A percentile compares a stretch with the other conserved stretches of the same genome.
Evolutionary conservation across 2,329 filamentous ascomycete genomes (phyloP).

Genomic region (Trematosphaeria pertusa): DNA sequence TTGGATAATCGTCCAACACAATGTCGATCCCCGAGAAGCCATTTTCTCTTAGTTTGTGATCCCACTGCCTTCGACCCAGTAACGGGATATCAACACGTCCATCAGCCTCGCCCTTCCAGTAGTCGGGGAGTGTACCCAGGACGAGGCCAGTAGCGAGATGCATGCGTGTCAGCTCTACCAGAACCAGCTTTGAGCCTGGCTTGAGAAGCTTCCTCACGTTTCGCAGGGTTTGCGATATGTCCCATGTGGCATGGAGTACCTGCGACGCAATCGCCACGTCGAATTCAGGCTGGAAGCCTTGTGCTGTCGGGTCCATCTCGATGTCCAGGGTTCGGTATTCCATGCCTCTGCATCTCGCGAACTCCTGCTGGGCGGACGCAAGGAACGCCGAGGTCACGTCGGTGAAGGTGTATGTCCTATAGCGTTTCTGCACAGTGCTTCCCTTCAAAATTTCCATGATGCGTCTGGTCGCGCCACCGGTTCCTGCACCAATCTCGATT

Average conservation of each 20-base stretch:
- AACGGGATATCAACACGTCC: not conserved
- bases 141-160: not conserved
- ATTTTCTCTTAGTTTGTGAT: not conserved
- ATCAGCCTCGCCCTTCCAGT: not conserved
- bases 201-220: slow-evolving; percentile 19
- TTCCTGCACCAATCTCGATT: slow-evolving; percentile 2
- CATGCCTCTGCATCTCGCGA: not conserved
- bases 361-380: slow-evolving; percentile 6
- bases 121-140: slow-evolving; percentile 9
- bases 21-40: slow-evolving; percentile 27
- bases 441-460: slow-evolving; percentile 5
- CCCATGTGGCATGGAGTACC: slow-evolving; percentile 24
- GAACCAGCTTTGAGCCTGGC: slow-evolving; percentile 16
- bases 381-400: slow-evolving; percentile 20
- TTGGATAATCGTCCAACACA: slow-evolving; percentile 7
- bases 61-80: not conserved
- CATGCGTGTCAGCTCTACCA: slow-evolving; percentile 6
- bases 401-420: slow-evolving; percentile 23
- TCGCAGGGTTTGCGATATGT: slow-evolving; percentile 4
- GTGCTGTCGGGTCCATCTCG: slow-evolving; percentile 10
- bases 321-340: slow-evolving; percentile 22
- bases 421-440: slow-evolving; percentile 10
- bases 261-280: slow-evolving; percentile 24
- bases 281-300: slow-evolving; percentile 19
- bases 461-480: not conserved